Evolutionary conservation across 2,329 filamentous ascomycete species (phyloP).

Genomic region (Didymella lethalis): DNA sequence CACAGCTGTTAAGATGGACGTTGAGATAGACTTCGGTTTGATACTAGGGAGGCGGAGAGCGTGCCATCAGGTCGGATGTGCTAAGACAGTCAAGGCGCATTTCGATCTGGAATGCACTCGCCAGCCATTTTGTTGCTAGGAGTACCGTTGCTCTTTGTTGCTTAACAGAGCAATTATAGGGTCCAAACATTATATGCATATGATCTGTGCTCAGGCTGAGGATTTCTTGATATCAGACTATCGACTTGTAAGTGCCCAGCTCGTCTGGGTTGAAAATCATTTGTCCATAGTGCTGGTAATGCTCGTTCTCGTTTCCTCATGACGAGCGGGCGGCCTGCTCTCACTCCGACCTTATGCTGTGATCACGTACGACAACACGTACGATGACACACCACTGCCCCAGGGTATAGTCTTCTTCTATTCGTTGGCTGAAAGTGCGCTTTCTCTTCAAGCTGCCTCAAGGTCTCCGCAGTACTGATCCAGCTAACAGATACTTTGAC

Average conservation of each 20-base stretch:
- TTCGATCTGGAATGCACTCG: slow-evolving; percentile 15
- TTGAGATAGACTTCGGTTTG: slow-evolving; percentile 19
- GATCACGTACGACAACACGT: slow-evolving; percentile 10
- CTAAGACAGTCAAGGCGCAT: slow-evolving; percentile 15
- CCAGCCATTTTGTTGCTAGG: slow-evolving; percentile 18
- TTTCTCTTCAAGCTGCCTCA: neutral
- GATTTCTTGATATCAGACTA: slow-evolving; percentile 7
- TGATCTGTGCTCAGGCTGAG: slow-evolving; percentile 14
- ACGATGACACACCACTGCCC: slow-evolving; percentile 9
- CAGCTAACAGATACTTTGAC: slow-evolving; percentile 1
- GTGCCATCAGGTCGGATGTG: slow-evolving; percentile 20
- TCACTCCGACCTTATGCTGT: neutral
- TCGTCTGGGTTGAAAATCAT: slow-evolving; percentile 8
- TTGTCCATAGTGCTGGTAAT: neutral
- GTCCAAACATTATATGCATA: slow-evolving; percentile 24
- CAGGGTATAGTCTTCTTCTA: neutral
- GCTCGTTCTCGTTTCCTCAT: slow-evolving; percentile 10
- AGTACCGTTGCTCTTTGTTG: slow-evolving; percentile 27
- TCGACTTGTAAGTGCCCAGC: slow-evolving; percentile 10
- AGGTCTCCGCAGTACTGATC: neutral
- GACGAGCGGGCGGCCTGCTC: neutral
- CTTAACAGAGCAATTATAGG: slow-evolving; percentile 31
- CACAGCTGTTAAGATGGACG: slow-evolving; percentile 2
- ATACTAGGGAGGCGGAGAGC: slow-evolving; percentile 17
- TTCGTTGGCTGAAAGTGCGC: neutral